Conservation (phyloP, 2,329 filamentous ascomycete genomes). For the Talaromyces sp. region DNA sequence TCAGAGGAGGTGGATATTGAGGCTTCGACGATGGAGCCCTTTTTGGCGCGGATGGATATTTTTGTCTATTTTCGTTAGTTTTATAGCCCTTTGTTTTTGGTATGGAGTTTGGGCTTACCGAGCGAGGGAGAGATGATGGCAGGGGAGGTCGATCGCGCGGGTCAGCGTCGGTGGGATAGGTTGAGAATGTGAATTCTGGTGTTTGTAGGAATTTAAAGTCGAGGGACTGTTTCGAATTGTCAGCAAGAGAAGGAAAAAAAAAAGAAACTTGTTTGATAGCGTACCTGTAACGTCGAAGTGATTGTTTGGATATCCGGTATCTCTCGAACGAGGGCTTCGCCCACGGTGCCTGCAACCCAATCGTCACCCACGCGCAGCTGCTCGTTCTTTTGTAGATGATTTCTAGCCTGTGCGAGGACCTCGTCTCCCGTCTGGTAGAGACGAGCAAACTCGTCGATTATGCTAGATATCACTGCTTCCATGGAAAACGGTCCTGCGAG, state of each 20-base stretch:
- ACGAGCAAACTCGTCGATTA: constrained; percentile 59
- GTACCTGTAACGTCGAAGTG: constrained; percentile 51
- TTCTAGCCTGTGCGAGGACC: constrained; percentile 26
- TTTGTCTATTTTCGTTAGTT: constrained; percentile 28
- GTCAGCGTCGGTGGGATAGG: constrained; percentile 55
- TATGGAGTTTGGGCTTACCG: constrained; percentile 30
- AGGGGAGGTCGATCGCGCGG: constrained; percentile 50
- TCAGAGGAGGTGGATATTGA: constrained; percentile 35
- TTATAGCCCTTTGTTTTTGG: neutral
- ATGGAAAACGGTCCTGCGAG: constrained; percentile 42
- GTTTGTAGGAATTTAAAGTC: constrained; percentile 81
- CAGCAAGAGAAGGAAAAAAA: neutral
- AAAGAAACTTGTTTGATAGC: neutral
- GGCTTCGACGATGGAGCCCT: constrained; percentile 36
- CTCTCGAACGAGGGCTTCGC: constrained; percentile 44
- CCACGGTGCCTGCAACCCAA: constrained; percentile 43
- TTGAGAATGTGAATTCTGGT: constrained; percentile 71
- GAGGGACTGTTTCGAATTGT: constrained; percentile 25
- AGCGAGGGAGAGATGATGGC: constrained; percentile 44
- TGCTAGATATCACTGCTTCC: constrained; percentile 46
- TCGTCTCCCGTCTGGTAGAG: constrained; percentile 56
- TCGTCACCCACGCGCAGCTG: constrained; percentile 29
- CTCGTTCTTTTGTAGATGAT: constrained; percentile 27
- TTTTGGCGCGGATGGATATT: constrained; percentile 36
- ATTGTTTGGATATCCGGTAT: constrained; percentile 56